Evolutionary conservation across 805 yeast genomes (phyloP), one percentile per base, ranked within the genome.

Genomic region (Metschnikowia reukaufii): DNA sequence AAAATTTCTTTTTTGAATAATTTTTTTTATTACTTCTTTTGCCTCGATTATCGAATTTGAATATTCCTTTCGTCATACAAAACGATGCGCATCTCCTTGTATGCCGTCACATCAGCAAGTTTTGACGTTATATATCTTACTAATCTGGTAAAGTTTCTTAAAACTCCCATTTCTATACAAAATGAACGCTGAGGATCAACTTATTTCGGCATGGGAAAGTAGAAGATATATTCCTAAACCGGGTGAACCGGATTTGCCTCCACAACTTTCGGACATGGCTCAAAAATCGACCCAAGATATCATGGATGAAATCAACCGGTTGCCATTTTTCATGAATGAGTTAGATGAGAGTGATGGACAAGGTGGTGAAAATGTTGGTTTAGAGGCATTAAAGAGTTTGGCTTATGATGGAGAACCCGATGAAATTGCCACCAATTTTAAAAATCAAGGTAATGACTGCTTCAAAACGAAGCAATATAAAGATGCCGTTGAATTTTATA

Each of bases 381-480:
- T 94, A 15, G 98, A 92, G 61, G 99, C 99, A 0, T 74, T 94
- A 47, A 85, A 84, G 61, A 92, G 96, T 4, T 72, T 94, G 56
- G 96, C 95, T 0, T 90, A 88, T 61, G 99, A 94, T 41, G 99
- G 98, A 37, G 96, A 89, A 52, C 97, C 97, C 0, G 83, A 86
- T 58, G 99, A 94, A 60, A 73, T 90, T 30, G 97, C 97, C 4
- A 75, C 80, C 19, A 91, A 90, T 60, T 94, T 91, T 72, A 89
- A 90, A 53, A 83, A 79, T 50, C 97, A 92, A 62, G 99, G 99
- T 5, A 94, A 95, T 64, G 97, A 89, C 13, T 78, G 87, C 48
- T 94, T 77, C 68, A 84, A 81, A 62, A 70, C 71, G 8, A 88
- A 84, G 57, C 81, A 83, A 57, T 94, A 78, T 67, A 76, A 79